Evolutionary conservation across 331 rosid species (phyloP), one percentile per base, ranked within the genome.

Genomic region (Quercus tomentella): DNA sequence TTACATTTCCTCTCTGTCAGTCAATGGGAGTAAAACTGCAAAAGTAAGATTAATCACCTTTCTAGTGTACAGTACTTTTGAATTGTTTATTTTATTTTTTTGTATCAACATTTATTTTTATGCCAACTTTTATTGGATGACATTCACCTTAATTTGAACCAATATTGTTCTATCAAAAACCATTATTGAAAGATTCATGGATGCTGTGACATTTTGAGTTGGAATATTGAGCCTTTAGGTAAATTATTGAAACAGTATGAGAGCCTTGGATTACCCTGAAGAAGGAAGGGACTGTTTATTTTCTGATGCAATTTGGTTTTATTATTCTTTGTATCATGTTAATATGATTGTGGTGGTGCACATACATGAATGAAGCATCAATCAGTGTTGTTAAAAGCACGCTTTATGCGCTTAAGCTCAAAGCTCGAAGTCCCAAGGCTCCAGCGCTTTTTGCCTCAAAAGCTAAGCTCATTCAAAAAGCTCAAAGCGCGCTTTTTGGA

Each of bases 11-110:
- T 83, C 83, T 79, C 76, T 95, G 88, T 88, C 96, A 30, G 80
- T 87, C 73, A 90, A 78, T 33, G 99, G 99, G 31, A 76, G 84
- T 33, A 91, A 90, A 85, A 95, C 99, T 63, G 97, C 99, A 51
- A 90, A 95, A 92, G 99, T 95, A 84, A 85, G 87, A 33, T 80
- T 79, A 56, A 49, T 69, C 62, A 62, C 77, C 76, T 78, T 80
- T 69, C 58, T 73, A 57, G 66, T 77, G 17, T 79, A 25, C 20
- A 56, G 74, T 15, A 12, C 31, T 68, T 49, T 72, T 65, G 21
- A 57, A 16, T 9, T 1, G 17, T 70, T 69, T 25, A 12, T 52
- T 56, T 57, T 68, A 2, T 26, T 41, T 10, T 33, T 43, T 35
- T 33, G 52, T 63, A 25, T 11, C 16, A 80, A 37, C 28, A 18